Base-by-base conservation (phyloP, 495 filamentous ascomycete species). In the Parmelia sp. region DNA sequence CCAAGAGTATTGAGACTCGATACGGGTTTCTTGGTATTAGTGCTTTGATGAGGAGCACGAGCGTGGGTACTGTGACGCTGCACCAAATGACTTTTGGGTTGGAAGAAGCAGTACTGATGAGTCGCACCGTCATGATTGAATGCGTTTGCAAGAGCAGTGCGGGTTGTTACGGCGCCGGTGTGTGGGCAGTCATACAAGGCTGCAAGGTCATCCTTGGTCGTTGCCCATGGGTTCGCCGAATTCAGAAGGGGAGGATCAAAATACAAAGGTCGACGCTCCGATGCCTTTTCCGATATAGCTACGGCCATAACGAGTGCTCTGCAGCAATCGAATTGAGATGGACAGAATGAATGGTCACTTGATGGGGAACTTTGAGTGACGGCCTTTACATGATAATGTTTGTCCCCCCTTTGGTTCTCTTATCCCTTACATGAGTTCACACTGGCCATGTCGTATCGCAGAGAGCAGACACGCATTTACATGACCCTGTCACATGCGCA, bases 191-290 rank as follows among this genome's bases (percentile, higher is more conserved):
- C 62, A 71, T 85, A 86, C 17, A 91, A 79, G 0, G 68, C 71
- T 29, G 68, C 57, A 9, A 91, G 77, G 63, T 90, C 83, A 10
- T 78, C 78, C 15, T 74, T 65, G 9, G 81, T 83, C 0, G 84
- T 88, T 17, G 87, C 87, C 87, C 88, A 90, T 7, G 87, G 86
- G 61, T 80, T 84, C 29, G 88, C 80, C 2, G 87, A 85, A 73
- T 91, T 91, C 68, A 90, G 71, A 36, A 91, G 79, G 0, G 88
- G 87, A 7, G 87, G 88, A 37, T 74, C 37, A 68, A 91, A 84
- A 21, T 65, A 47, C 29, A 85, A 62, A 14, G 70, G 1, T 59
- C 14, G 49, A 19, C 4, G 0, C 27, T 15, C 1, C 31, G 49
- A 31, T 4, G 49, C 49, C 0, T 31, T 9, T 19, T 11, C 8